Percentiles rank a stretch among this genome's conserved stretches.
Evolutionary conservation across 306 rosid species (phyloP).

Genomic region (Prunus padus): DNA sequence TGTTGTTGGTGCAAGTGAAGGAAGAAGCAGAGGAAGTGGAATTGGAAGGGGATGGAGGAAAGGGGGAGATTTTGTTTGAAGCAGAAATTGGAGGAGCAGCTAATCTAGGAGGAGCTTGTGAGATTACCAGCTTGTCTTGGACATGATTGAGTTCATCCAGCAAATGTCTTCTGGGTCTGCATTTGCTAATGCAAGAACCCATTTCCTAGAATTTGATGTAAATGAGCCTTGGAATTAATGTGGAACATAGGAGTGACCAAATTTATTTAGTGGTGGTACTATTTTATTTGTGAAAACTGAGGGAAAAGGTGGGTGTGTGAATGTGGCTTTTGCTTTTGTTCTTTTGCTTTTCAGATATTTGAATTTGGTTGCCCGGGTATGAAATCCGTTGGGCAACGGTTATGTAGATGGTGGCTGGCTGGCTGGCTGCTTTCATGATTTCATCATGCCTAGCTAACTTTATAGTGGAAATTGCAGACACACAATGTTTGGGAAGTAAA

Average conservation of each 20-base stretch:
- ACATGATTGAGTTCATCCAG: slow-evolving; percentile 19
- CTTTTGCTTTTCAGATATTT: slow-evolving; percentile 38
- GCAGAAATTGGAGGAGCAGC: slow-evolving; percentile 8
- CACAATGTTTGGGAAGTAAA: not conserved
- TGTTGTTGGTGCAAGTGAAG: slow-evolving; percentile 38
- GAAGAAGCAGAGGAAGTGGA: slow-evolving; percentile 58
- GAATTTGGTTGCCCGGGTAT: slow-evolving; percentile 79
- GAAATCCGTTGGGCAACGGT: slow-evolving; percentile 83
- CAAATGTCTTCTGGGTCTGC: slow-evolving; percentile 46
- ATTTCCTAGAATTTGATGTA: slow-evolving; percentile 32
- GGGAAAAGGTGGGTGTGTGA: slow-evolving; percentile 25
- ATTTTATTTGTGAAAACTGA: not conserved
- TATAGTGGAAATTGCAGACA: not conserved
- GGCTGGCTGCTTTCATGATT: slow-evolving; percentile 11
- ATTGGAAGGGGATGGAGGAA: slow-evolving; percentile 60
- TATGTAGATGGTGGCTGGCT: slow-evolving; percentile 9
- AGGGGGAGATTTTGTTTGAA: slow-evolving; percentile 47
- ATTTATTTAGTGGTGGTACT: not conserved
- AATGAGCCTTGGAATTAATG: not conserved
- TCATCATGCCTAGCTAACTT: not conserved
- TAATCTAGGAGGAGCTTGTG: slow-evolving; percentile 39
- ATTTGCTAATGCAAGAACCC: slow-evolving; percentile 97
- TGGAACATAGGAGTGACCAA: not conserved
- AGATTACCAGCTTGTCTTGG: slow-evolving; percentile 54
- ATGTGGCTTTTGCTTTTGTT: slow-evolving; percentile 41